Conservation (phyloP, 768 basidiomycete genomes). For the Auriscalpium orientale region DNA sequence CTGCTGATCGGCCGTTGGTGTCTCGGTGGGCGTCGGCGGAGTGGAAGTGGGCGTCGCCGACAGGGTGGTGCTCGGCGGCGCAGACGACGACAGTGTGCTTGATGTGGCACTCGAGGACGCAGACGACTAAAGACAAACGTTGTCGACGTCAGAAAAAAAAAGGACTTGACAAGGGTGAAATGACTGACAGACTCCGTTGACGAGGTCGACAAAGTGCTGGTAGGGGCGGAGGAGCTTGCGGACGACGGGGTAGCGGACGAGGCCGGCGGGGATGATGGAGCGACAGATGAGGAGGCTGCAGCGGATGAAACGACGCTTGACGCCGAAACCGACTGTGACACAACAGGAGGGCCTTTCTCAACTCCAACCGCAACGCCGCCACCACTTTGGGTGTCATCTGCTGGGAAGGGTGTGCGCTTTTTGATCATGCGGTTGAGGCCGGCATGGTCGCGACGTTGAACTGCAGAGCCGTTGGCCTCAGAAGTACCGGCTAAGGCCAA, state of each 20-base stretch:
- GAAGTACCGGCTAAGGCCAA: conserved; percentile 37
- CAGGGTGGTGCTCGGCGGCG: conserved; percentile 12
- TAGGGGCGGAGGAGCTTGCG: conserved; percentile 8
- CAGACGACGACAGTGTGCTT: conserved; percentile 23
- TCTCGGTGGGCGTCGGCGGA: neutral
- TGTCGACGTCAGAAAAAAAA: neutral
- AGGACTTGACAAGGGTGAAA: neutral
- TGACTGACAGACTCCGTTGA: neutral
- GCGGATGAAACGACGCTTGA: neutral
- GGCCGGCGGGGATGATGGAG: conserved; percentile 7
- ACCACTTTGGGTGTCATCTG: neutral
- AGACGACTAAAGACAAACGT: neutral
- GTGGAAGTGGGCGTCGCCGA: conserved; percentile 12
- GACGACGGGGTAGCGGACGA: conserved; percentile 4
- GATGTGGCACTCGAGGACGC: neutral
- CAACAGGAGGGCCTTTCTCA: neutral
- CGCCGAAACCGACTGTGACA: no score
- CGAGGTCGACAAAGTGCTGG: conserved; percentile 1
- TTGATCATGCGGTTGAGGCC: conserved; percentile 59
- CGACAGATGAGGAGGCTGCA: conserved; percentile 5
- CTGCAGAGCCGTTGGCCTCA: conserved; percentile 39
- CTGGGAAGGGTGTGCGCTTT: conserved; percentile 43
- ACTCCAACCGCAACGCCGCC: conserved; percentile 7
- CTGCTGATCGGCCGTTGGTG: conserved; percentile 17
- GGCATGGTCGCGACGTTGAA: conserved; percentile 46